Evolutionary conservation across 75 land plant species (phyloP).

Genomic region (Picea glauca): DNA sequence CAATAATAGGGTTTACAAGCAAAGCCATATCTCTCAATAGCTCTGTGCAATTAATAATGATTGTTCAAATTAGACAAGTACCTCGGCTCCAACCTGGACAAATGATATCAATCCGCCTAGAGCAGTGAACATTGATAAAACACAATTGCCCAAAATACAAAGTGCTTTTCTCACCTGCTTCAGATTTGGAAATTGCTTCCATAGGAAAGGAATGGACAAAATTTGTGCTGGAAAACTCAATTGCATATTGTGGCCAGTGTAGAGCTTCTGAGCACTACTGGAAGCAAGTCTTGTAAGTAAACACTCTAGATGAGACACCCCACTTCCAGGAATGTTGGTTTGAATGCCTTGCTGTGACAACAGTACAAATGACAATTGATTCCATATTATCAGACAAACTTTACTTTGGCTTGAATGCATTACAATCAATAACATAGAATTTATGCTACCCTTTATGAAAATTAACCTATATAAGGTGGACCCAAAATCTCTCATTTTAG

Average conservation of each 20-base stretch:
- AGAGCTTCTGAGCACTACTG: constrained; percentile 36
- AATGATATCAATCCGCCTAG: background rate
- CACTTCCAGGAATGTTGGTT: constrained; percentile 5
- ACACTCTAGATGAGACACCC: constrained; percentile 47
- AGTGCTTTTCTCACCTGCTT: constrained; percentile 53
- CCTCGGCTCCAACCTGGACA: background rate
- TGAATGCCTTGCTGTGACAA: constrained; percentile 29
- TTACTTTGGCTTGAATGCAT: background rate
- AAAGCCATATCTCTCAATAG: background rate
- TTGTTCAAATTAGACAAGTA: background rate
- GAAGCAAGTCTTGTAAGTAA: constrained; percentile 40
- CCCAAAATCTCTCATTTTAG: background rate
- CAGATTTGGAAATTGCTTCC: constrained; percentile 60
- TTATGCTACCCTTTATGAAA: background rate
- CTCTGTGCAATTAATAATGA: background rate
- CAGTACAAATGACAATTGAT: background rate
- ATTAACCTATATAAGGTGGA: background rate
- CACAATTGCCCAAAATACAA: constrained; percentile 5
- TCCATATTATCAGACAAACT: background rate
- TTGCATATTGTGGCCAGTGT: constrained; percentile 24
- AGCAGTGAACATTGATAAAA: background rate
- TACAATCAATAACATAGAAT: background rate
- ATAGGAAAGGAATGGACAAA: constrained; percentile 81
- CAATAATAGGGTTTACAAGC: background rate
- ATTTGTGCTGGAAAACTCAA: constrained; percentile 72